Conservation (phyloP, 1,284 basidiomycete species). For the Erythrobasidium hasegawianum region DNA sequence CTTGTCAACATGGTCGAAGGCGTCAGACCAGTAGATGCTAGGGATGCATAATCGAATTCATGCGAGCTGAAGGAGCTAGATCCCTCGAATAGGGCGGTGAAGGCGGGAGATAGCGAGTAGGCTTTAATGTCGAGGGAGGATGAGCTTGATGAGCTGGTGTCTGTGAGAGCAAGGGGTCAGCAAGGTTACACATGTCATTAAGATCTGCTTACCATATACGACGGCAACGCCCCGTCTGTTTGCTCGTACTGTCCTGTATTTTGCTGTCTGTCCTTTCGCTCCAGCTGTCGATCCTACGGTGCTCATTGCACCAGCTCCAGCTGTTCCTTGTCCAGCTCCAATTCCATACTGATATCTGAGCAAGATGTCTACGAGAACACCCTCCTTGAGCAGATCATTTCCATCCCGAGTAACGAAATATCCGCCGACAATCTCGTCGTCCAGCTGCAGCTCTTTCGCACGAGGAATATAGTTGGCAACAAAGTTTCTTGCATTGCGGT, state of each 20-base stretch:
- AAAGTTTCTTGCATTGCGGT: conserved; percentile 54
- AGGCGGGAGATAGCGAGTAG: conserved; percentile 77
- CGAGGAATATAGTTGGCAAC: conserved; percentile 80
- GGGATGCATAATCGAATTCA: conserved; percentile 40
- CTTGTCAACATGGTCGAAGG: conserved; percentile 86
- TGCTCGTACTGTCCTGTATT: conserved; percentile 23
- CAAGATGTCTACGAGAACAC: conserved; percentile 86
- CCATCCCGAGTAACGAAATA: conserved; percentile 72
- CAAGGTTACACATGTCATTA: not conserved
- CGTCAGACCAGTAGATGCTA: conserved; percentile 80
- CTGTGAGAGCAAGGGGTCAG: conserved; percentile 40
- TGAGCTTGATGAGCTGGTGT: conserved; percentile 61
- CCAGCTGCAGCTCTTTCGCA: conserved; percentile 84
- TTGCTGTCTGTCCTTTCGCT: conserved; percentile 21
- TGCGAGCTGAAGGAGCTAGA: conserved; percentile 2
- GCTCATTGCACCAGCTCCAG: conserved; percentile 31
- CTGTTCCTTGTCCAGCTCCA: conserved; percentile 57
- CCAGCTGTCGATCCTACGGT: conserved; percentile 31
- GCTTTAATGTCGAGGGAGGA: conserved; percentile 89
- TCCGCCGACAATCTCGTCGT: conserved; percentile 92
- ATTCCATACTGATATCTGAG: conserved; percentile 81
- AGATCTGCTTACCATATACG: conserved; percentile 67
- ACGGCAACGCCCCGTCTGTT: conserved; percentile 77
- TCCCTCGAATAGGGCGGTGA: conserved; percentile 79
- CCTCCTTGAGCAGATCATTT: conserved; percentile 61